Base-by-base conservation (phyloP, 176 grass and related monocot genomes). In the Juncus effusus region DNA sequence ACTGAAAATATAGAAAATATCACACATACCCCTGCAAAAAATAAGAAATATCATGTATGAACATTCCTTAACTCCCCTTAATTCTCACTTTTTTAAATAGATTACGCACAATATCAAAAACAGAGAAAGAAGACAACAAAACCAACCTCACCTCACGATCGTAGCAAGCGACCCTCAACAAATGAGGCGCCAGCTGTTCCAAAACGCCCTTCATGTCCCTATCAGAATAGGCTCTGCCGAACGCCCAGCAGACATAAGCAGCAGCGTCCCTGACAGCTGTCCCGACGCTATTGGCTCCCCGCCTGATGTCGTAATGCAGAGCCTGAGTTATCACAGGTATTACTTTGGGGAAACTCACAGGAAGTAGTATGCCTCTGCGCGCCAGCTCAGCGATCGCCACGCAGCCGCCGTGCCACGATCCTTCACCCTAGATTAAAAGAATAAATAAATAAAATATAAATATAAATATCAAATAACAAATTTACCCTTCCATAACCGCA, bases 241-340 rank as follows among this genome's bases (percentile, higher is more conserved):
- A 97, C 56, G 93, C 93, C 93, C 93, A 92, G 64, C 88, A 92
- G 37, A 92, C 93, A 77, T 97, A 97, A 75, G 88, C 93, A 77
- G 93, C 93, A 11, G 88, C 88, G 82, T 97, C 93, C 69, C 93
- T 90, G 70, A 97, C 93, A 79, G 91, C 87, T 54, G 93, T 92
- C 14, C 88, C 93, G 81, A 97, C 89, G 77, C 93, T 97, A 77
- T 92, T 87, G 51, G 93, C 80, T 16, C 93, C 93, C 79, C 93
- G 85, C 54, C 85, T 75, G 62, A 97, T 69, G 67, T 97, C 93
- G 77, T 89, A 97, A 76, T 97, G 88, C 56, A 92, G 89, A 54
- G 93, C 85, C 87, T 92, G 82, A 56, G 86, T 74, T 71, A 97
- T 92, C 66, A 92, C 79, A 63, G 88, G 93, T 54, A 92, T 74